Evolutionary conservation across 306 rosid genomes (phyloP), one percentile per base, ranked within the genome.

Genomic region (Comarum palustre): DNA sequence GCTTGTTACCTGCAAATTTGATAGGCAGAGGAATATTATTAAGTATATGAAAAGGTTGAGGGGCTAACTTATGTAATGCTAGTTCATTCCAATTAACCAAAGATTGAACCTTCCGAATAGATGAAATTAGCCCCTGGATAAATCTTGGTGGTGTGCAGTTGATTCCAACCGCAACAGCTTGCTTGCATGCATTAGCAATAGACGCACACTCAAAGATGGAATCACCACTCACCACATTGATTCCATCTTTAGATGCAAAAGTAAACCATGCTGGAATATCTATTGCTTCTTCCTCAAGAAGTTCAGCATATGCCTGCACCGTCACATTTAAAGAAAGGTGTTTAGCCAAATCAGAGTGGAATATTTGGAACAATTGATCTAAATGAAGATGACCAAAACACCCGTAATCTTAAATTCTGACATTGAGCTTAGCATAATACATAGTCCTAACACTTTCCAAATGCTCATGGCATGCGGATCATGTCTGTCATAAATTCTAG

Each of bases 91-190:
- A 19, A n/a, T 32, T 5, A 29, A 50, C 38, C 19, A 2, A 68
- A 76, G 72, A 55, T 82, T 29, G 1, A 15, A 46, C 98, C 94
- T 82, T 80, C 39, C 13, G 41, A 91, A 54, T 85, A 39, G 84
- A 85, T 13, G 87, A 85, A 83, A 89, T 79, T 55, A 93, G 75
- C 50, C 89, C 88, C 51, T 82, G 92, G 83, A 93, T 85, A 68
- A 78, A 87, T 83, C 98, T 84, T 20, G 98, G 97, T 66, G 96
- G 87, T 6, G 97, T 91, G 67, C 97, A 93, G 80, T 91, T 93
- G 82, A 91, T 90, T 71, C 96, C 96, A 62, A 91, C 88, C 2
- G 98, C 94, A 42, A 77, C 87, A 3, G 90, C 91, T 51, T 85
- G 88, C 66, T 65, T 74, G 82, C 88, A 86, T 14, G 89, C 84